phyloP scores from a whole-genome alignment of 2,329 filamentous ascomycete species.

The Phialemonium atrogriseum region DNA sequence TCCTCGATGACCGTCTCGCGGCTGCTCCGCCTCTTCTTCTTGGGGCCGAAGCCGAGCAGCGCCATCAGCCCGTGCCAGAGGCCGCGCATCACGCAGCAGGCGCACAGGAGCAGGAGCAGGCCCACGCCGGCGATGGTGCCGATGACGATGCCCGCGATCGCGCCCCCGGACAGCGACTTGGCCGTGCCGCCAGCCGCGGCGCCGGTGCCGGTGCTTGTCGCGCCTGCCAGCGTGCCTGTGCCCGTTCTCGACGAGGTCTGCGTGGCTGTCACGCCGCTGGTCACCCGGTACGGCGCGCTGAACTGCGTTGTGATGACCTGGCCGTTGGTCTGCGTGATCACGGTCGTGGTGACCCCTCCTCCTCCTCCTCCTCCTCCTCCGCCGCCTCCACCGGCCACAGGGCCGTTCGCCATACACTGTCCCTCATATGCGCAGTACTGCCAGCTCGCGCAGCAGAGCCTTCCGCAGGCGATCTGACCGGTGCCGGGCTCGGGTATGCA shows the following conservation, averaged over 20 bases:
- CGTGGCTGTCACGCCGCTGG: constrained; percentile 39
- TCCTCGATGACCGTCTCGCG: constrained; percentile 38
- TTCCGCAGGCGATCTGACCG: constrained; percentile 55
- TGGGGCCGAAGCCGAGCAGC: constrained; percentile 52
- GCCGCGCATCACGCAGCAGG: constrained; percentile 61
- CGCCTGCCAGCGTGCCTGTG: constrained; percentile 34
- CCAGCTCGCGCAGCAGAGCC: constrained; percentile 60
- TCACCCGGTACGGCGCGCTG: constrained; percentile 41
- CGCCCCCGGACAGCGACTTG: constrained; percentile 54
- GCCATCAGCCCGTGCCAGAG: constrained; percentile 51
- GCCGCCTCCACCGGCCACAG: constrained; percentile 14
- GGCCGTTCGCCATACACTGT: constrained; percentile 47
- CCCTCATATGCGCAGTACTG: constrained; percentile 57
- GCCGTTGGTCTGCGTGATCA: constrained; percentile 34
- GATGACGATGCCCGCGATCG: constrained; percentile 75
- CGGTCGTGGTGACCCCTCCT: constrained; percentile 13
- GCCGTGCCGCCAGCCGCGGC: constrained; percentile 31
- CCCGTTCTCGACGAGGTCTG: constrained; percentile 45
- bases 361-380: constrained; percentile 18
- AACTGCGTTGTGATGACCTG: constrained; percentile 45
- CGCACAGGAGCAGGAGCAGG: constrained; percentile 62
- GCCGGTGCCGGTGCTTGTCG: constrained; percentile 30
- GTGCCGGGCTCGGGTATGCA: constrained; percentile 41
- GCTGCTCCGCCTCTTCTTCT: constrained; percentile 32
- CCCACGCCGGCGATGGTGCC: constrained; percentile 60